Conservation (phyloP, 1,139 yeast species). For the Wickerhamiella pararugosa region DNA sequence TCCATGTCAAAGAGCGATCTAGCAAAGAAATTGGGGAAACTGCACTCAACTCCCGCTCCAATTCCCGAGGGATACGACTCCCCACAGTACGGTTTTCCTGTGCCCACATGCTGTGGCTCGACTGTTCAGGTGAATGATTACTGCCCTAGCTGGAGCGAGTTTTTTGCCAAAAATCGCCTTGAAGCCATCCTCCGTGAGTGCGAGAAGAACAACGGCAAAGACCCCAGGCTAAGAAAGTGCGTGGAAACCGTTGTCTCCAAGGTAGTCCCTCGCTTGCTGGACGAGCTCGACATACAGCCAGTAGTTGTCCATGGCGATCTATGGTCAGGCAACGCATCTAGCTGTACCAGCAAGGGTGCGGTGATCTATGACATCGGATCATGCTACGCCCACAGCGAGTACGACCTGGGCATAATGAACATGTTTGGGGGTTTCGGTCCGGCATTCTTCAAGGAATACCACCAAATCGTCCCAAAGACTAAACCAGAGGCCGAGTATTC, state of each 20-base stretch:
- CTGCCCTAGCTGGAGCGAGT: neutral
- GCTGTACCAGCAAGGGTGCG: neutral
- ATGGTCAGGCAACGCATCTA: neutral
- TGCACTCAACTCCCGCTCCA: neutral
- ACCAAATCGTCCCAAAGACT: neutral
- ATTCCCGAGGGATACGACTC: too few species aligned
- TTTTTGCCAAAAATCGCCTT: neutral
- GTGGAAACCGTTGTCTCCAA: neutral
- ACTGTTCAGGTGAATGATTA: neutral
- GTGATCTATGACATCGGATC: neutral
- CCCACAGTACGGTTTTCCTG: neutral
- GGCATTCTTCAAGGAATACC: neutral
- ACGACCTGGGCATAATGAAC: neutral
- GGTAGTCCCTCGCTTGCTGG: neutral
- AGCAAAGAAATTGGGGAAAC: neutral
- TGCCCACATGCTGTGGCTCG: neutral
- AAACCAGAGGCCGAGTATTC: neutral
- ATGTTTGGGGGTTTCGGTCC: neutral
- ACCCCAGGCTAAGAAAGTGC: too few species aligned
- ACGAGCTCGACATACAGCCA: neutral
- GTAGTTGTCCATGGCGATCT: neutral
- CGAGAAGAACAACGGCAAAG: neutral
- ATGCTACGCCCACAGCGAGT: neutral
- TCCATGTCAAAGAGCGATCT: neutral
- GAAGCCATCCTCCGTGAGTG: neutral